Conservation (phyloP, 202 grass and related monocot species). For the Panicum hallii region DNA sequence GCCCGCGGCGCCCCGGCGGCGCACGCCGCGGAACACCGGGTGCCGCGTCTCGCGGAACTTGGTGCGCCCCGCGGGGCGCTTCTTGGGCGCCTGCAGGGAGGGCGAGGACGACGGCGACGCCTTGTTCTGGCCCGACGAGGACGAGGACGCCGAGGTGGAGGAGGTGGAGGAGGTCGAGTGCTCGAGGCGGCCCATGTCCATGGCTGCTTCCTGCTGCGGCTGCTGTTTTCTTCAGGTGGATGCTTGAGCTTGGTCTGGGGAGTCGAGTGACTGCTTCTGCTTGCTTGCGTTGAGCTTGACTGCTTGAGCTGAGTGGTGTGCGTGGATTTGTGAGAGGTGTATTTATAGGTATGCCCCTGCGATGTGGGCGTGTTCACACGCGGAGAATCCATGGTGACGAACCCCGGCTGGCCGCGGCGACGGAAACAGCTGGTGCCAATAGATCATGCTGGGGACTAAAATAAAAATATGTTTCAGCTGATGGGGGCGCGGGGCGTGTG, state of each 20-base stretch:
- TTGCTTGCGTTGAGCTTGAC: no score
- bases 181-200: slow-evolving; percentile 26
- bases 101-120: not conserved
- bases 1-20: slow-evolving; percentile 57
- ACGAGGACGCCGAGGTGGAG: slow-evolving; percentile 24
- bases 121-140: slow-evolving; percentile 35
- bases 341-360: slow-evolving; percentile 45
- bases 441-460: not conserved
- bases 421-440: slow-evolving; percentile 37
- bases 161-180: not conserved
- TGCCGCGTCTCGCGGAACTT: slow-evolving; percentile 86
- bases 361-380: slow-evolving; percentile 4
- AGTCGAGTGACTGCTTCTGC: not conserved
- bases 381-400: not conserved
- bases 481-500: not conserved
- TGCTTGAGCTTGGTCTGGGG: not conserved
- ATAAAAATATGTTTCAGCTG: not conserved
- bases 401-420: not conserved
- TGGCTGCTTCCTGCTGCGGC: not conserved
- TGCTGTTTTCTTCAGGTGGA: not conserved
- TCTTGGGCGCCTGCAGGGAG: slow-evolving; percentile 50
- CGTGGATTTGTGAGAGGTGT: not conserved
- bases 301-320: not conserved
- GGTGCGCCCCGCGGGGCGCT: slow-evolving; percentile 78
- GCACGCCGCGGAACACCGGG: slow-evolving; percentile 79